Conservation (phyloP, 257 asterid species). For the Solanum pennellii region DNA sequence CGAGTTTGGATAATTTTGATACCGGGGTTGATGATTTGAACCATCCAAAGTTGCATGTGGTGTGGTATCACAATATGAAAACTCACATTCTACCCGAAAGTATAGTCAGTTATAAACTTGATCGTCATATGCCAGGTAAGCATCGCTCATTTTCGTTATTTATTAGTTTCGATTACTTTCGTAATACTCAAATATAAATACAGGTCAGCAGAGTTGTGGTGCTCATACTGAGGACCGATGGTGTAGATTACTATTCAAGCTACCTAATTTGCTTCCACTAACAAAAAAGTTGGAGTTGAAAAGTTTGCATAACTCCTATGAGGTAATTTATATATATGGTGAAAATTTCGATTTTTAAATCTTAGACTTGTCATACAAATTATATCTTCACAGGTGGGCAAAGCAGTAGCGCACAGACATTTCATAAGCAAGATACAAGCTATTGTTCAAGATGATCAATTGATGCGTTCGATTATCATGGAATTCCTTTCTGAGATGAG, state of each 20-base stretch:
- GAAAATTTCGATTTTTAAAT: not conserved
- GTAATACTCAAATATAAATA: not conserved
- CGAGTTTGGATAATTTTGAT: slow-evolving; percentile 43
- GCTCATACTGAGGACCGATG: slow-evolving; percentile 2
- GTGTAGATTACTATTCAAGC: slow-evolving; percentile 23
- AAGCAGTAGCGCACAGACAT: slow-evolving; percentile 20
- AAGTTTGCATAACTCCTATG: slow-evolving; percentile 21
- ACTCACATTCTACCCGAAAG: slow-evolving; percentile 50
- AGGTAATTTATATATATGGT: slow-evolving; percentile 15
- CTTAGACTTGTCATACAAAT: not conserved
- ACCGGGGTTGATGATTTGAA: slow-evolving; percentile 54
- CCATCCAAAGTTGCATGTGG: slow-evolving; percentile 45
- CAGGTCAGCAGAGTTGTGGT: slow-evolving; percentile 19
- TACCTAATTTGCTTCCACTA: slow-evolving; percentile 32
- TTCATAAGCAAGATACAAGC: slow-evolving; percentile 34
- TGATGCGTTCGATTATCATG: slow-evolving; percentile 35
- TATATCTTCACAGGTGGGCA: slow-evolving; percentile 33
- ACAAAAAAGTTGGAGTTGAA: slow-evolving; percentile 29
- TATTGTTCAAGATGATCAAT: slow-evolving; percentile 35
- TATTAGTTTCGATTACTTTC: not conserved
- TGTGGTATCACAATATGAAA: slow-evolving; percentile 50
- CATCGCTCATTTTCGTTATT: not conserved
- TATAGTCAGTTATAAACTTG: slow-evolving; percentile 54
- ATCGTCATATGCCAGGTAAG: slow-evolving; percentile 20
- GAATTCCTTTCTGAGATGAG: slow-evolving; percentile 47